Evolutionary conservation across 1,284 basidiomycete genomes (phyloP).

Genomic region (Ustilago cynodontis): DNA sequence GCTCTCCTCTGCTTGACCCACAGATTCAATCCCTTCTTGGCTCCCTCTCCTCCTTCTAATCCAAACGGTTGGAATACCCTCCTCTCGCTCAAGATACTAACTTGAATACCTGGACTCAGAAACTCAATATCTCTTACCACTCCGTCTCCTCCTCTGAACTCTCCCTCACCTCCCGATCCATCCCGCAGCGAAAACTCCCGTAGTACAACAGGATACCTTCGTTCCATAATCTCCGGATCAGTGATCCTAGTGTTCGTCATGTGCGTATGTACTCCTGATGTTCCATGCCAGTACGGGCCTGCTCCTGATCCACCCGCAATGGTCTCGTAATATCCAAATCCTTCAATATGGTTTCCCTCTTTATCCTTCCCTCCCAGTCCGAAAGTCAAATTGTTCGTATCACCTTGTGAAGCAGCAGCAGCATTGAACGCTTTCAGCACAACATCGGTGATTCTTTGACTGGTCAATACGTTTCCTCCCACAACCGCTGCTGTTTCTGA

Average conservation of each 20-base stretch:
- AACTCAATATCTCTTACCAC: constrained; percentile 89
- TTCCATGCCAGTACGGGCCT: constrained; percentile 87
- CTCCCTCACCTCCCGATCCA: constrained; percentile 82
- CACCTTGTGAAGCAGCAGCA: constrained; percentile 92
- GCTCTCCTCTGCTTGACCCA: constrained; percentile 85
- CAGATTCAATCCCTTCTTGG: constrained; percentile 82
- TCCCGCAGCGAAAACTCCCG: constrained; percentile 83
- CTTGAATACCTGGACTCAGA: constrained; percentile 80
- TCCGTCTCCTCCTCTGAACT: constrained; percentile 87
- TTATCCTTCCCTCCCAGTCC: constrained; percentile 87
- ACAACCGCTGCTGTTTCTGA: constrained; percentile 85
- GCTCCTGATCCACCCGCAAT: constrained; percentile 93
- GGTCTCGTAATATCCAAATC: constrained; percentile 97
- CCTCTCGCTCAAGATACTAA: constrained; percentile 87
- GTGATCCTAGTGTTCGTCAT: constrained; percentile 86
- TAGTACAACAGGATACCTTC: constrained; percentile 87
- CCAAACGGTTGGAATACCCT: constrained; percentile 91
- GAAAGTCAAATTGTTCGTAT: constrained; percentile 89
- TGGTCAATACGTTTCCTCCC: constrained; percentile 91
- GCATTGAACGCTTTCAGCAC: constrained; percentile 93
- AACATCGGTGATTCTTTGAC: constrained; percentile 93
- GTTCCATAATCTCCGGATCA: constrained; percentile 91
- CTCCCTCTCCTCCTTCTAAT: constrained; percentile 84
- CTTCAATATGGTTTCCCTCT: constrained; percentile 79
- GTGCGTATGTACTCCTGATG: constrained; percentile 73